Percentiles rank a stretch among this genome's conserved stretches.
Conservation (phyloP, 78 protist genomes). For the Dictyostelium firmibasis region DNA sequence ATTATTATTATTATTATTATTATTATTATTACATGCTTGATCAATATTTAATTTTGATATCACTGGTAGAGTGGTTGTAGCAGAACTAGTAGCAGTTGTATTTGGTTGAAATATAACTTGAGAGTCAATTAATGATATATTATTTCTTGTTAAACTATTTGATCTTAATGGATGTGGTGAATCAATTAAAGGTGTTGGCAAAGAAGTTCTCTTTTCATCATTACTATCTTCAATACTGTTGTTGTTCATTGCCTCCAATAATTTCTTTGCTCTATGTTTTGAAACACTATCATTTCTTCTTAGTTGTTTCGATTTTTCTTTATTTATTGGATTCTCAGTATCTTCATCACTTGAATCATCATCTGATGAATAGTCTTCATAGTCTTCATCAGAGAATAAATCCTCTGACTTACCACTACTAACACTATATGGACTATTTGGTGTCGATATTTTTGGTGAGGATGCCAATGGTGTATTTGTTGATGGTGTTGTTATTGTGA, state of each 20-base stretch:
- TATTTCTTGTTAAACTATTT: neutral
- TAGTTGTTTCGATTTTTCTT: neutral
- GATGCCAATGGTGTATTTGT: neutral
- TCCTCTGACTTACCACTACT: neutral
- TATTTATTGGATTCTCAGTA: slow-evolving; percentile 4
- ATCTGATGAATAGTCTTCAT: neutral
- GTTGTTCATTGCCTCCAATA: neutral
- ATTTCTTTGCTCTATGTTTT: neutral
- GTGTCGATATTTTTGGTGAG: neutral
- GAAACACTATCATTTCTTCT: slow-evolving; percentile 22
- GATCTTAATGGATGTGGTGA: neutral
- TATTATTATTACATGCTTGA: neutral
- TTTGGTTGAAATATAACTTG: neutral
- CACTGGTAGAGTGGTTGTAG: neutral
- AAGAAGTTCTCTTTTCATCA: neutral
- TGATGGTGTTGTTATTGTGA: neutral
- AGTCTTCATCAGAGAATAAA: neutral
- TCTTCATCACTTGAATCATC: neutral
- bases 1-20: neutral
- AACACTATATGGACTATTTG: neutral
- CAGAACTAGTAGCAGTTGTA: neutral
- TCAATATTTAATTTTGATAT: neutral
- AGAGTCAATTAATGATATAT: neutral
- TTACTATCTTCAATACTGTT: neutral
- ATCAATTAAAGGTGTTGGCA: neutral